These are phyloP conservation scores for Erysimum pusillum DNA, from an alignment of 441 rosid species.

Conservation along the genomic window DNA sequence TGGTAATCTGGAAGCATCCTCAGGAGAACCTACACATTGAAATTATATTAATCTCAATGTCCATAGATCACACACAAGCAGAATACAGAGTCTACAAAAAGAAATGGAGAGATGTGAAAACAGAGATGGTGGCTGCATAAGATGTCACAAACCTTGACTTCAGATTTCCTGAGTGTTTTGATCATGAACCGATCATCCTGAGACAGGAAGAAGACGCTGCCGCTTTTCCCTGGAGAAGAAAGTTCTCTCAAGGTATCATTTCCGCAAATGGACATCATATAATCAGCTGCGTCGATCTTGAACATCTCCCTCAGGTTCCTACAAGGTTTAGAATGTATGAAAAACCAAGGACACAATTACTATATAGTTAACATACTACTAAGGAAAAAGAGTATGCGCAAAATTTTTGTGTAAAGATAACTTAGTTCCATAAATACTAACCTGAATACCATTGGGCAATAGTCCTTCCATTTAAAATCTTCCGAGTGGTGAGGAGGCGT, in stretches of 20 bases:
- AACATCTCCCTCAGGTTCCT: constrained; percentile 98
- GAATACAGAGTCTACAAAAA: constrained; percentile 24
- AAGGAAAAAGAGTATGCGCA: background rate
- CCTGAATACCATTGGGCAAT: constrained; percentile 99
- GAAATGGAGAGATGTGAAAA: constrained; percentile 19
- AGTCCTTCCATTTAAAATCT: constrained; percentile 97
- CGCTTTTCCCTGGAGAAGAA: constrained; percentile 99
- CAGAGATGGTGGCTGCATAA: constrained; percentile 20
- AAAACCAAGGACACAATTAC: constrained; percentile 1
- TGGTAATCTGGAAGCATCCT: constrained; percentile 97
- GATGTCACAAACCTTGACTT: constrained; percentile 81
- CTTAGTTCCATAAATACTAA: constrained; percentile 41
- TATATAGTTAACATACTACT: background rate
- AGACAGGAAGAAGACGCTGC: constrained; percentile 93
- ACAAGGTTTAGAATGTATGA: constrained; percentile 36
- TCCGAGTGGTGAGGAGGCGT: constrained; percentile 95
- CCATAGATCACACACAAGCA: constrained; percentile 19
- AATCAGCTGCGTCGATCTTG: constrained; percentile 98
- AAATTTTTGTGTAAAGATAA: background rate
- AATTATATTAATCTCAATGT: constrained; percentile 31
- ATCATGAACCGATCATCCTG: constrained; percentile 99
- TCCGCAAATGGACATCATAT: constrained; percentile 98
- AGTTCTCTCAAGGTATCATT: constrained; percentile 96
- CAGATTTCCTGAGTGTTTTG: constrained; percentile 95
- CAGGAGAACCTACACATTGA: constrained; percentile 77